phyloP scores from a whole-genome alignment of 2,329 filamentous ascomycete species.

The Penicillium freii region DNA sequence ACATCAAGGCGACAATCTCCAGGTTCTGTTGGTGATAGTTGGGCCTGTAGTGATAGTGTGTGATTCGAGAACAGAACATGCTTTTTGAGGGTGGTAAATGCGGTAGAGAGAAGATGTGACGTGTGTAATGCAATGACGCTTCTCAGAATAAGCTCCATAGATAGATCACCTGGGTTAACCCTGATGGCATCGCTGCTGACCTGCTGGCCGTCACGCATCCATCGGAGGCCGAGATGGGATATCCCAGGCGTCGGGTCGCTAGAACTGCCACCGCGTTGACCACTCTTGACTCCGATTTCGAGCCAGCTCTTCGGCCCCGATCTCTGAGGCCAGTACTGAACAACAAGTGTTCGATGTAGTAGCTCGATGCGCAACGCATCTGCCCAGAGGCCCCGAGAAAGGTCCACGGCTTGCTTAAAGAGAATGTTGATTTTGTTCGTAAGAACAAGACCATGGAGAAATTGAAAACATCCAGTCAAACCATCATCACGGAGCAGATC shows the following conservation, averaged over 20 bases:
- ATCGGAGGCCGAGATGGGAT: constrained; percentile 55
- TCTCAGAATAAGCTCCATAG: constrained; percentile 70
- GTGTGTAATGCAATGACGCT: constrained; percentile 73
- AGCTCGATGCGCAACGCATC: constrained; percentile 74
- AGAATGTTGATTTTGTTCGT: constrained; percentile 88
- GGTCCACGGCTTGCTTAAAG: constrained; percentile 69
- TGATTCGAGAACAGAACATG: constrained; percentile 62
- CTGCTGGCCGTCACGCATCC: constrained; percentile 81
- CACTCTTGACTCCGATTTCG: constrained; percentile 67
- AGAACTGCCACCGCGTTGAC: constrained; percentile 15
- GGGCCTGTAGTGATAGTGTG: constrained; percentile 58
- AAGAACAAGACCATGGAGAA: constrained; percentile 81
- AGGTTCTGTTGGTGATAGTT: constrained; percentile 60
- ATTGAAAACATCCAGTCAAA: constrained; percentile 75
- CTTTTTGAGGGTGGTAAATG: constrained; percentile 59
- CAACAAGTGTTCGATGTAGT: constrained; percentile 74
- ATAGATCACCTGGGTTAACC: constrained; percentile 66
- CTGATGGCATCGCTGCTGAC: constrained; percentile 65
- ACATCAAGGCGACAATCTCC: constrained; percentile 66
- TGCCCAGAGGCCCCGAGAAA: constrained; percentile 72
- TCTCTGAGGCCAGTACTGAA: constrained; percentile 85
- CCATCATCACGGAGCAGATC: constrained; percentile 67
- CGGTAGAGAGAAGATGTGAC: constrained; percentile 66
- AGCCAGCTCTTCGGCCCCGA: constrained; percentile 82
- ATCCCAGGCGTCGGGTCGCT: constrained; percentile 15